Conservation (phyloP, 352 stramenopile species). For the Phytophthora aleatoria region DNA sequence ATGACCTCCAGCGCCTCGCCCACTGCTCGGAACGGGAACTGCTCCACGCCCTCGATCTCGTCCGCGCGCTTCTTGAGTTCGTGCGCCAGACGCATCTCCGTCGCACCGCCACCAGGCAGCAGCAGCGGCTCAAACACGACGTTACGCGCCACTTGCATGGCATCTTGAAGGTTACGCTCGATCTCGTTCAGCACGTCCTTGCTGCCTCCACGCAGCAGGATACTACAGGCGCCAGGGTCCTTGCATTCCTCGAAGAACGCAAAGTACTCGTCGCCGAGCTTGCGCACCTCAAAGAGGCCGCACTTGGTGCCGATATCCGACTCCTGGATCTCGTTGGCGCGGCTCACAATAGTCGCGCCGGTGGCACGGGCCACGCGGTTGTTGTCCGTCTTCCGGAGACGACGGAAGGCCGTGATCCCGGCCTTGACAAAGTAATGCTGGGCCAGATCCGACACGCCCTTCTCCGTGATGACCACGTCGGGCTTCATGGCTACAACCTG, state of each 20-base stretch:
- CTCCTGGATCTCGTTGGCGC: conserved; percentile 99
- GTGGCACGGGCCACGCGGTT: conserved; percentile 97
- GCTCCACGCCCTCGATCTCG: conserved; percentile 95
- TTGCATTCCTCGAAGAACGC: conserved; percentile 99
- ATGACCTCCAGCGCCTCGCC: conserved; percentile 99
- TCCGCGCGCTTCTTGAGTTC: conserved; percentile 93
- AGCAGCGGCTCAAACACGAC: conserved; percentile 98
- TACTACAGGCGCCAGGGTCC: conserved; percentile 98
- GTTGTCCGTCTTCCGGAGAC: conserved; percentile 99
- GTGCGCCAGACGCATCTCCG: conserved; percentile 98
- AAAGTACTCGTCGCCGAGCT: conserved; percentile 97
- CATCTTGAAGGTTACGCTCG: conserved; percentile 99
- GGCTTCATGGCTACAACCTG: conserved; percentile 99
- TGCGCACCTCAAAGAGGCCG: conserved; percentile 97
- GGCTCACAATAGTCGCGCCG: conserved; percentile 97
- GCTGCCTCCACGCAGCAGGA: conserved; percentile 97
- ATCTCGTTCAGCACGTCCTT: conserved; percentile 99
- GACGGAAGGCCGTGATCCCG: conserved; percentile 98
- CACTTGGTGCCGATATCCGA: conserved; percentile 98
- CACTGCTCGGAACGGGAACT: conserved; percentile 97
- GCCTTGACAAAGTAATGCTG: conserved; percentile 99
- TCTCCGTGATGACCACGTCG: conserved; percentile 99
- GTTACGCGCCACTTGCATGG: conserved; percentile 99
- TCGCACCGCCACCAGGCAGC: conserved; percentile 95
- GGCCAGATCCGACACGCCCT: conserved; percentile 98